These are phyloP conservation scores for Curvularia eragrostidis DNA, from an alignment of 2,329 filamentous ascomycete genomes.

Conservation along the genomic window DNA sequence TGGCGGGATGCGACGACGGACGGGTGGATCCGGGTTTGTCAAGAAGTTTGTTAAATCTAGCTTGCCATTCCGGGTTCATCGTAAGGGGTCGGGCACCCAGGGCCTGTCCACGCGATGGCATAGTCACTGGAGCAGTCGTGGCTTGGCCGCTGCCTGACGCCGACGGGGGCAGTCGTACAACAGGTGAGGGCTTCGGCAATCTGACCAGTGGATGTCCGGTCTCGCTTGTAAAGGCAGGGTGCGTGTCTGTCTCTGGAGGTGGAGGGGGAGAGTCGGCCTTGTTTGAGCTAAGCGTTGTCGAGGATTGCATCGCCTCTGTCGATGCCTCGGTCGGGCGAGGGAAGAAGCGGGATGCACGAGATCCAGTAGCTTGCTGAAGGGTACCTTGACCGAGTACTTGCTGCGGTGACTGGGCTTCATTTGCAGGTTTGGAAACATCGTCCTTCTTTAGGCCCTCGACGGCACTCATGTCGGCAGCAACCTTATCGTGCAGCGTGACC, in stretches of 20 bases:
- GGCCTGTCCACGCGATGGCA: constrained; percentile 43
- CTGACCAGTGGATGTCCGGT: constrained; percentile 70
- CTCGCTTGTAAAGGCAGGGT: constrained; percentile 76
- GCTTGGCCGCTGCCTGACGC: constrained; percentile 44
- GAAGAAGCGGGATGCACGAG: constrained; percentile 49
- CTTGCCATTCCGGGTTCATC: constrained; percentile 71
- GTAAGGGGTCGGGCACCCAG: constrained; percentile 48
- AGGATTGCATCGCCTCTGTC: constrained; percentile 32
- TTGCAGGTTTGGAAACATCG: constrained; percentile 30
- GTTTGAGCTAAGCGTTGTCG: constrained; percentile 25
- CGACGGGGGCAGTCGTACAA: constrained; percentile 79
- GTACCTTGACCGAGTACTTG: constrained; percentile 30
- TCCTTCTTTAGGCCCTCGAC: constrained; percentile 34
- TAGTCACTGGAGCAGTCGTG: constrained; percentile 49
- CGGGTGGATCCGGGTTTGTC: constrained; percentile 61
- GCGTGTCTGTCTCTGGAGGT: constrained; percentile 74
- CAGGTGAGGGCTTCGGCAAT: constrained; percentile 72
- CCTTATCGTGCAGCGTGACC: constrained; percentile 37
- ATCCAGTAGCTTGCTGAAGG: constrained; percentile 35
- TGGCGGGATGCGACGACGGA: constrained; percentile 38
- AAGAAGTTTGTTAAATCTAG: constrained; percentile 79
- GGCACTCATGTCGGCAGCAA: constrained; percentile 25
- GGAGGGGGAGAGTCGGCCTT: constrained; percentile 51
- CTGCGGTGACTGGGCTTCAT: constrained; percentile 34
- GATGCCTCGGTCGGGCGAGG: constrained; percentile 39